These are phyloP conservation scores for Bruguiera parviflora DNA, from an alignment of 345 rosid species.

Conservation along the genomic window DNA sequence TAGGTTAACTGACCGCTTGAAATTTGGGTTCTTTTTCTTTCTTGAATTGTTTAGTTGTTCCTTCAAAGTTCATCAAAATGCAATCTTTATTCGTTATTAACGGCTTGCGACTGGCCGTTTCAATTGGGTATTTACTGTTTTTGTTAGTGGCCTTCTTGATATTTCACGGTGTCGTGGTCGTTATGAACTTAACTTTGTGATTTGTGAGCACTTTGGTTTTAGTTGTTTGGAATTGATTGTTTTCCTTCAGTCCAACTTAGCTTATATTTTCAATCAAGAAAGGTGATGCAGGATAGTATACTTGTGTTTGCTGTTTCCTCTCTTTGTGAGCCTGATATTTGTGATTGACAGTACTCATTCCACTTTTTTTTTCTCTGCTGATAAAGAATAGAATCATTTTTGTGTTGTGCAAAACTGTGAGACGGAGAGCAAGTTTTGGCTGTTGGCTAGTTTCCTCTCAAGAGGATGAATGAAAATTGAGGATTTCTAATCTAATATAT, in stretches of 20 bases:
- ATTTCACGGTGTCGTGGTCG: neutral
- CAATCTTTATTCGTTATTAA: conserved; percentile 15
- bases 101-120: neutral
- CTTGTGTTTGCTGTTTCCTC: neutral
- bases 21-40: neutral
- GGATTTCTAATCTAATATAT: no score
- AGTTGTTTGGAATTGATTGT: no score
- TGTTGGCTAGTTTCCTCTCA: neutral
- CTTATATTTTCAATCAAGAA: no score
- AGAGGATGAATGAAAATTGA: no score
- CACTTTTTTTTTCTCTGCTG: no score
- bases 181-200: no score
- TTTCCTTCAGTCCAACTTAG: no score
- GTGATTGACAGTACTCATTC: no score
- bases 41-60: neutral
- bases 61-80: conserved; percentile 9
- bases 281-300: no score
- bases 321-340: no score
- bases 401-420: neutral
- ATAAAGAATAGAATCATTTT: neutral
- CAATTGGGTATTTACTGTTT: conserved; percentile 9
- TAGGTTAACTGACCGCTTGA: conserved; percentile 39
- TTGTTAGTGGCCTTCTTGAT: neutral
- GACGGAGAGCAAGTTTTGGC: neutral
- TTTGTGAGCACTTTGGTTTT: no score